Evolutionary conservation across 2,329 filamentous ascomycete species (phyloP), one percentile per base, ranked within the genome.

Genomic region (Stagonosporopsis tanaceti): DNA sequence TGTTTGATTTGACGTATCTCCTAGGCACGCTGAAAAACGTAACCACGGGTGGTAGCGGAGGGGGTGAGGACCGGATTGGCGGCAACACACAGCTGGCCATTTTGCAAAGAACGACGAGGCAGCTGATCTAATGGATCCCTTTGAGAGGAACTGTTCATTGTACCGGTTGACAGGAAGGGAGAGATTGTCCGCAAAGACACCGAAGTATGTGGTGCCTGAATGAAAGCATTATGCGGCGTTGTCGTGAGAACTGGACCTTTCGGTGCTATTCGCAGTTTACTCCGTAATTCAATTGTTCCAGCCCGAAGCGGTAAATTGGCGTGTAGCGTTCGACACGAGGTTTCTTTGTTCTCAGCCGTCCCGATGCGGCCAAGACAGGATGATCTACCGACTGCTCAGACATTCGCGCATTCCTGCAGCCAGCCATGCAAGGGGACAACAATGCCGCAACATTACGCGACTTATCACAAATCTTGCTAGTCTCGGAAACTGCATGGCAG

Each of bases 291-390:
- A 50, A 71, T 71, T 76, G 73, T 76, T 63, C 66, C 62, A 70
- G 68, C 67, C 71, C 68, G 62, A 70, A 70, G 67, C 68, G 72
- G 65, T 55, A 54, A 59, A 66, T 50, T 56, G 47, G 42, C n/a
- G 61, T 66, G 61, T 66, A 40, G 55, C 50, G 57, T 66, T 71
- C 64, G 63, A 66, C 67, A 64, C 56, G 45, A 48, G 58, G 46
- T 67, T 76, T 72, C 74, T 76, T 76, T 76, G 73, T 76, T 71
- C 69, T 62, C 47, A 56, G 51, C 55, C 59, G 56, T 60, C 72
- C 67, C 59, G 60, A 72, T 72, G 62, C 70, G 73, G 73, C 68
- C 63, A 69, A 72, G 69, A 65, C 66, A 62, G 57, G 38, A 60
- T 59, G 38, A 60, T 59, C 62, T 58, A 61, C 65, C 63, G 55